These are phyloP conservation scores for Penicillium desertorum DNA, from an alignment of 495 filamentous ascomycete species.

Conservation along the genomic window DNA sequence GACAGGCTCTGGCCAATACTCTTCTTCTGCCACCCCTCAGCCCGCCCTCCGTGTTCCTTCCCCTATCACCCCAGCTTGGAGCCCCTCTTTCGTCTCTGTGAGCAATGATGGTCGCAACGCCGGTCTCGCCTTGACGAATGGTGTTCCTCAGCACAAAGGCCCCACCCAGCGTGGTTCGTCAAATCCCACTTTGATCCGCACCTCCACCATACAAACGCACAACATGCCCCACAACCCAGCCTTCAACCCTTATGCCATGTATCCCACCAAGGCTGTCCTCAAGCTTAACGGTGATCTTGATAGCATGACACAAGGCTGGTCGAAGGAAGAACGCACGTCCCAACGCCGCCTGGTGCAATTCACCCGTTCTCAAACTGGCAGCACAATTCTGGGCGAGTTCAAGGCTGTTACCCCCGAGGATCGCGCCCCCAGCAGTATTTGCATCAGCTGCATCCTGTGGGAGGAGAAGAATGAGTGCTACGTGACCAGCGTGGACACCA, in stretches of 20 bases:
- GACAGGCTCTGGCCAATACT: constrained; percentile 29
- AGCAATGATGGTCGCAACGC: constrained; percentile 32
- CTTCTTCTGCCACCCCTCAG: constrained; percentile 36
- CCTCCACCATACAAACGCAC: constrained; percentile 68
- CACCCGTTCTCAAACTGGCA: constrained; percentile 71
- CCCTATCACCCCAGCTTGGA: constrained; percentile 48
- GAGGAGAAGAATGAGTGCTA: constrained; percentile 83
- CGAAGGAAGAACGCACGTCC: constrained; percentile 68
- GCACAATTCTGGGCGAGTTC: constrained; percentile 71
- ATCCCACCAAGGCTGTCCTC: constrained; percentile 81
- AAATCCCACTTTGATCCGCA: constrained; percentile 75
- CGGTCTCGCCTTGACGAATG: constrained; percentile 32
- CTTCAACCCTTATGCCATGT: constrained; percentile 81
- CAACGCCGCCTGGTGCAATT: constrained; percentile 86
- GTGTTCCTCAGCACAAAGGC: constrained; percentile 36
- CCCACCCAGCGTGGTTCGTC: constrained; percentile 45
- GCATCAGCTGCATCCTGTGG: constrained; percentile 93
- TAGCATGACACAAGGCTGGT: constrained; percentile 78
- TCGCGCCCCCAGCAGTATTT: constrained; percentile 67
- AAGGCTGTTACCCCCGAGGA: constrained; percentile 68
- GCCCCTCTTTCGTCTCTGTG: constrained; percentile 40
- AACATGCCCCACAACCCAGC: constrained; percentile 43
- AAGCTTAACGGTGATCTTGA: constrained; percentile 83
- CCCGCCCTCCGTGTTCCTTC: constrained; percentile 41
- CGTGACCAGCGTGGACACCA: constrained; percentile 95